Evolutionary conservation across 768 basidiomycete species (phyloP).

Genomic region (Xerocomellus amylosporus): DNA sequence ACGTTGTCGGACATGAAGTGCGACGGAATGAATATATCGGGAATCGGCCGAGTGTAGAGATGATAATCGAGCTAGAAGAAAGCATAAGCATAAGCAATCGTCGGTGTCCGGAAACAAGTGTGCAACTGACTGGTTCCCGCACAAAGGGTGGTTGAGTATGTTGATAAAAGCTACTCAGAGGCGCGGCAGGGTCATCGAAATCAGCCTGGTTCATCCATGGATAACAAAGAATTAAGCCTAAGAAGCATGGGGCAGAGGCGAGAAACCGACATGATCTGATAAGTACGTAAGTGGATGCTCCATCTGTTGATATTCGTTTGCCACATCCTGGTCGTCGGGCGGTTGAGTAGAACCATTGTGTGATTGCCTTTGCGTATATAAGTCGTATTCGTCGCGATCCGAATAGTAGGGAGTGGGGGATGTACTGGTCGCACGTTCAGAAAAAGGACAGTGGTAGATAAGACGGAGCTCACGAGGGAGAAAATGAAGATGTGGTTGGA

Average conservation of each 20-base stretch:
- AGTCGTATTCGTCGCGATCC: conserved; percentile 40
- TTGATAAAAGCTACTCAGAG: conserved; percentile 39
- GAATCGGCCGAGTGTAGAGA: conserved; percentile 75
- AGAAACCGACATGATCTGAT: conserved; percentile 20
- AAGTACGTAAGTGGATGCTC: conserved; percentile 21
- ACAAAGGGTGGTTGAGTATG: conserved; percentile 46
- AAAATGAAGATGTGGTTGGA: conserved; percentile 25
- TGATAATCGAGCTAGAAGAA: conserved; percentile 80
- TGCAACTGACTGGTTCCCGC: conserved; percentile 64
- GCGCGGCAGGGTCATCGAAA: conserved; percentile 27
- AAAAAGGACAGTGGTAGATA: neutral
- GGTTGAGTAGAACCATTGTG: conserved; percentile 5
- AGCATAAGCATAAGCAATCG: neutral
- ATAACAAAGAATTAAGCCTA: neutral
- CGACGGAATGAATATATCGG: conserved; percentile 50
- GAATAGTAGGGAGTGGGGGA: conserved; percentile 31
- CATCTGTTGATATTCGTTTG: conserved; percentile 23
- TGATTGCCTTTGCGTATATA: conserved; percentile 19
- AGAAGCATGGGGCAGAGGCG: neutral
- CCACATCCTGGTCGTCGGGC: conserved; percentile 15
- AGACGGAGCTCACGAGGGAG: conserved; percentile 25
- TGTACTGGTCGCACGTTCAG: conserved; percentile 19
- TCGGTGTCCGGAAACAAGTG: neutral
- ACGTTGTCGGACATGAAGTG: conserved; percentile 87
- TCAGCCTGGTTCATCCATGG: conserved; percentile 24